Evolutionary conservation across 1,139 yeast genomes (phyloP), one percentile per base, ranked within the genome.

Genomic region (Suhomyces maxii): DNA sequence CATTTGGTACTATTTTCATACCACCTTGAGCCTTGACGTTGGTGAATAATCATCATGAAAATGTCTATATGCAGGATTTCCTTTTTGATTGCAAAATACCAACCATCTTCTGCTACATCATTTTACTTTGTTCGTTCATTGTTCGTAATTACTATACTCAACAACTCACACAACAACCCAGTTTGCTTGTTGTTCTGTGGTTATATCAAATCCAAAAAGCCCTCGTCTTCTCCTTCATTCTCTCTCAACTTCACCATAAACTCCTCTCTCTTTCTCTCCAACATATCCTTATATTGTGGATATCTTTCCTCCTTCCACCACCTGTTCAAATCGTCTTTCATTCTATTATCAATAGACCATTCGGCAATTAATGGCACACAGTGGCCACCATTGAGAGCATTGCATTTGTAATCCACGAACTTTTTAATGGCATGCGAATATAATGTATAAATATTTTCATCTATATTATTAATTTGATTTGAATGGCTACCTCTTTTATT

Each of bases 271-370:
- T 59, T 63, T 31, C 49, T 49, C 40, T 68, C 74, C 37, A 68
- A 51, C 49, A 54, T 53, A n/a, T 56, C 53, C 34, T 50, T 52
- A 52, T 62, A 67, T 23, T 50, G 51, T 4, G 65, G 65, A 25
- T 59, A 42, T 47, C 62, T 56, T 6, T 58, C 53, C 2, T 46
- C 40, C 26, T 42, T 52, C 39, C 60, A 62, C 67, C 70, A 68
- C 7, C 36, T 37, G 10, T 44, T 47, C 37, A 70, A 53, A 11
- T 53, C 48, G 10, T 47, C 40, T 12, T 49, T 52, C 78, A 73
- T 73, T 12, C 41, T 40, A 2, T 54, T 51, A 49, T 69, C 67
- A 18, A 74, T 51, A n/a, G 69, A 53, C 79, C 79, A 74, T 57
- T 71, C 66, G 8, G 61, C 55, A 23, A 73, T 65, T 36, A 73